A percentile compares a stretch with the other conserved stretches of the same genome.
Conservation (phyloP, 1,284 basidiomycete species). For the Microbotryum saponariae region DNA sequence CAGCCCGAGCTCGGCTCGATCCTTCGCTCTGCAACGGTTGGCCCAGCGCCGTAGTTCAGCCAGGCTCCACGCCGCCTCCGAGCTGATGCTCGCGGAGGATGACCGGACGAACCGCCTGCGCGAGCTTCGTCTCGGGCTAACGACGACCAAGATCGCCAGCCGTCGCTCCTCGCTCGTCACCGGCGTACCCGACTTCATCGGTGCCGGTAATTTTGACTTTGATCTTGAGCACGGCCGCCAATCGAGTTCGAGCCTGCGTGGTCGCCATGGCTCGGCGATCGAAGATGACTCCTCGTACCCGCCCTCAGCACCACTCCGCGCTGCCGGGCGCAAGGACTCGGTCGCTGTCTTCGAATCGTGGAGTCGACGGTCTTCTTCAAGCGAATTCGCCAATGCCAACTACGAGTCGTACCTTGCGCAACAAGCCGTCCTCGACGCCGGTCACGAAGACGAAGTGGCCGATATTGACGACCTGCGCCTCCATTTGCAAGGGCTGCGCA, state of each 20-base stretch:
- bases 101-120: constrained; percentile 19
- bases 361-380: constrained; percentile 14
- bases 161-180: constrained; percentile 16
- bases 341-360: constrained; percentile 22
- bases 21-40: constrained; percentile 8
- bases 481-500: constrained; percentile 49
- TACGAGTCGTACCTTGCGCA: background rate
- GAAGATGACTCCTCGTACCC: background rate
- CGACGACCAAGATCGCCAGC: constrained; percentile 16
- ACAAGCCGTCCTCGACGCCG: constrained; percentile 2
- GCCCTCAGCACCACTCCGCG: constrained; percentile 7
- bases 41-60: constrained; percentile 26
- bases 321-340: constrained; percentile 17
- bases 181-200: constrained; percentile 22
- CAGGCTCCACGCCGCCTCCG: constrained; percentile 6
- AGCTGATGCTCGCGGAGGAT: constrained; percentile 13
- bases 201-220: constrained; percentile 13
- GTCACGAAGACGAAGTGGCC: constrained; percentile 1
- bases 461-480: constrained; percentile 45
- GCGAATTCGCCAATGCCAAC: constrained; percentile 1
- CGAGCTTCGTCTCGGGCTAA: constrained; percentile 23
- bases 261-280: constrained; percentile 1
- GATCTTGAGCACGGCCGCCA: constrained; percentile 9
- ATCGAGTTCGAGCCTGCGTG: constrained; percentile 4
- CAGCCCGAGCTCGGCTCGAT: background rate